A percentile compares a stretch with the other conserved stretches of the same genome.
Evolutionary conservation across 805 yeast genomes (phyloP).

Genomic region (Barnettozyma botsteinii): DNA sequence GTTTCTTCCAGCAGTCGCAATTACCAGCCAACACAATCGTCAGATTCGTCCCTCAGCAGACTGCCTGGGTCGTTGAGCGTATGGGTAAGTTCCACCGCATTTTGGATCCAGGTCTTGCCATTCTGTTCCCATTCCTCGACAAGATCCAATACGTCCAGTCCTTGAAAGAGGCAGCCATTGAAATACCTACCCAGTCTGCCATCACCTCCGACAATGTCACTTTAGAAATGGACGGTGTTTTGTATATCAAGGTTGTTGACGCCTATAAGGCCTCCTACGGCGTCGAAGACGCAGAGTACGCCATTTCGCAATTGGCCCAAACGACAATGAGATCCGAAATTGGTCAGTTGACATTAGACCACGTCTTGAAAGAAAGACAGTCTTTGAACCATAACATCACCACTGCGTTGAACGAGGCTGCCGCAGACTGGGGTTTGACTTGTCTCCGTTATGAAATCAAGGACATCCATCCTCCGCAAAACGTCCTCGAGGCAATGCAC

Average conservation of each 20-base stretch:
- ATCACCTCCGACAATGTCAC: conserved; percentile 84
- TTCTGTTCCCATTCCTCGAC: conserved; percentile 68
- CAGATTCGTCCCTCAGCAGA: conserved; percentile 83
- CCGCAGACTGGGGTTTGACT: conserved; percentile 78
- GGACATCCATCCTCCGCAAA: conserved; percentile 82
- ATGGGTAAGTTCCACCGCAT: conserved; percentile 77
- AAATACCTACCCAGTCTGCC: conserved; percentile 78
- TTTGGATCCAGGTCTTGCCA: conserved; percentile 71
- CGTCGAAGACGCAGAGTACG: conserved; percentile 83
- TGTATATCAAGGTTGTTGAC: conserved; percentile 71
- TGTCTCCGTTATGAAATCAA: conserved; percentile 83
- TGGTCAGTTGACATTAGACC: conserved; percentile 75
- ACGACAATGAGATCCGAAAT: conserved; percentile 89
- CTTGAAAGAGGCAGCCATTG: conserved; percentile 78
- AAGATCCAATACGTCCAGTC: conserved; percentile 77
- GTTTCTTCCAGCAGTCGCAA: conserved; percentile 54
- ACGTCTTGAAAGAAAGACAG: conserved; percentile 73
- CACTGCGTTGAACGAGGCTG: conserved; percentile 76
- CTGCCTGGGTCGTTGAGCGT: conserved; percentile 86
- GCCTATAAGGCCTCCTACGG: conserved; percentile 85
- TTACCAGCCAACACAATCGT: conserved; percentile 72
- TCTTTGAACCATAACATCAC: conserved; percentile 67
- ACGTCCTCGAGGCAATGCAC: conserved; percentile 87
- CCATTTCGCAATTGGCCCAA: conserved; percentile 80
- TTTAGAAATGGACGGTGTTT: conserved; percentile 77